Conservation (phyloP, 306 rosid species). For the Fragaria ananassa region DNA sequence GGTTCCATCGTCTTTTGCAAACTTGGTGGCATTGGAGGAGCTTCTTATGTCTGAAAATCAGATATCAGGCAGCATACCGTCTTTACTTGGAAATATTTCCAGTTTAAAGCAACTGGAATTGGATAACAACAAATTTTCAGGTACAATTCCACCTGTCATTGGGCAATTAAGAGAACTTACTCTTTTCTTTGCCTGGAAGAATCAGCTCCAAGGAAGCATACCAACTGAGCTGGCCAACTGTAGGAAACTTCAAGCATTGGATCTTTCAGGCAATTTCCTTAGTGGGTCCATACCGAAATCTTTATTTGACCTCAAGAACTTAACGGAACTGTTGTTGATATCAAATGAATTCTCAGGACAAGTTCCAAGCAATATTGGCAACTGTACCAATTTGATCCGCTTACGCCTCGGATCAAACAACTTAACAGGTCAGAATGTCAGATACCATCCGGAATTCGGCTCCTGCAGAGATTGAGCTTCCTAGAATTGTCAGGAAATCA, state of each 20-base stretch:
- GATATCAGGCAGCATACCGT: slow-evolving; percentile 69
- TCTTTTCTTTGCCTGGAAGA: slow-evolving; percentile 88
- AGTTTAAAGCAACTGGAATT: slow-evolving; percentile 74
- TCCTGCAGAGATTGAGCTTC: slow-evolving; percentile 58
- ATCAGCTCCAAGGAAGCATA: slow-evolving; percentile 72
- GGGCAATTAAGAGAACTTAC: slow-evolving; percentile 75
- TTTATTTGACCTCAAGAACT: slow-evolving; percentile 72
- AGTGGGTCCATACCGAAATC: slow-evolving; percentile 66
- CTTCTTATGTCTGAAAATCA: slow-evolving; percentile 68
- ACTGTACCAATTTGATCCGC: slow-evolving; percentile 65
- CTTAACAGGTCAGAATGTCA: slow-evolving; percentile 64
- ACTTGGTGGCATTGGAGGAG: slow-evolving; percentile 62
- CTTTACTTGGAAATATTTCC: slow-evolving; percentile 68
- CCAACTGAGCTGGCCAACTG: slow-evolving; percentile 71
- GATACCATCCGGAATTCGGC: slow-evolving; percentile 73
- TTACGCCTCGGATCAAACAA: slow-evolving; percentile 83
- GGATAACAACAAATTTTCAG: slow-evolving; percentile 81
- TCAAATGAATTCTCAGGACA: slow-evolving; percentile 77
- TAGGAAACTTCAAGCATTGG: slow-evolving; percentile 82
- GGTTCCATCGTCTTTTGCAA: slow-evolving; percentile 54
- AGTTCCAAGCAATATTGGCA: slow-evolving; percentile 73
- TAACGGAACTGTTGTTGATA: slow-evolving; percentile 73
- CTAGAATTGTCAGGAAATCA: slow-evolving; percentile 76
- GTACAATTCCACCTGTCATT: slow-evolving; percentile 66
- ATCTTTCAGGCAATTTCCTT: slow-evolving; percentile 81